A percentile compares a stretch with the other conserved stretches of the same genome.
Conservation (phyloP, 2,329 filamentous ascomycete genomes). For the Penicillium sp. region DNA sequence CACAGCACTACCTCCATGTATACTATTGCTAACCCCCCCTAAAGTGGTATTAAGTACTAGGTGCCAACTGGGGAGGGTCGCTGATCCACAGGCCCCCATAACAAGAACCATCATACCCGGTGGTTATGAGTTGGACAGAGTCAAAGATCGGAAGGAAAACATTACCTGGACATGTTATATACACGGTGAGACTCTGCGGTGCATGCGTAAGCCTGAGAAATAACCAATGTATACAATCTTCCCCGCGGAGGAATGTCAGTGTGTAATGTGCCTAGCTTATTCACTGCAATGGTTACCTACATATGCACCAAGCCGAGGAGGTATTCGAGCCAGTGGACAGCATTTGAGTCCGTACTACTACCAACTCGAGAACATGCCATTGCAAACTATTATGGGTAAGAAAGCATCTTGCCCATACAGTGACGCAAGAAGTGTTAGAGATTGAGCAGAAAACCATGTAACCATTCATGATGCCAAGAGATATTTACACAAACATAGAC, state of each 20-base stretch:
- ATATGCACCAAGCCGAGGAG: background rate
- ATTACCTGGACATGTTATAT: background rate
- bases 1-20: background rate
- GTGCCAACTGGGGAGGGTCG: background rate
- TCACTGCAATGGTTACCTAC: background rate
- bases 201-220: background rate
- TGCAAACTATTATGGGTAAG: background rate
- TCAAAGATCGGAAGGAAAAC: background rate
- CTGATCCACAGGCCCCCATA: background rate
- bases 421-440: slow-evolving; percentile 1
- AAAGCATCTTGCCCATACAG: background rate
- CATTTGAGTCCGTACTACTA: background rate
- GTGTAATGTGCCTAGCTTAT: background rate
- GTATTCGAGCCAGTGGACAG: background rate
- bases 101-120: background rate
- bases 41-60: background rate
- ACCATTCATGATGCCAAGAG: slow-evolving; percentile 41
- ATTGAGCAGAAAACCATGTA: slow-evolving; percentile 28
- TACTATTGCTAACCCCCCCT: background rate
- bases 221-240: background rate
- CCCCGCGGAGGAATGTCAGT: background rate
- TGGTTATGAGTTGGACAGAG: background rate
- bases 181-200: background rate
- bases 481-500: slow-evolving; percentile 36
- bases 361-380: background rate